phyloP scores from a whole-genome alignment of 2,329 filamentous ascomycete genomes.

The Cryphonectria naterciae region DNA sequence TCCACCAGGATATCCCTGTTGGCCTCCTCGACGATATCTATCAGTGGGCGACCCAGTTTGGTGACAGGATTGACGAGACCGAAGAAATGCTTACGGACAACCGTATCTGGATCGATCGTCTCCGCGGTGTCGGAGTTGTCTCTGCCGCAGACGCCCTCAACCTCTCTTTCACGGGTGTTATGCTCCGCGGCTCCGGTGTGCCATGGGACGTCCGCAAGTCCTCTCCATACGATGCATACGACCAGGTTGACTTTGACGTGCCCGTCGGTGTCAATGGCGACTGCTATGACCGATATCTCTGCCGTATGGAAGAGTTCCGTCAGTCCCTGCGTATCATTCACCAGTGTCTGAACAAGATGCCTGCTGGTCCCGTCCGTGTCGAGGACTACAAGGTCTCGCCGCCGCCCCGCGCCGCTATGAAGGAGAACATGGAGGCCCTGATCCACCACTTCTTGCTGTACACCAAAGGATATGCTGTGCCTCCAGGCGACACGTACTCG shows the following conservation, averaged over 20 bases:
- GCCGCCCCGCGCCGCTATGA: conserved; percentile 96
- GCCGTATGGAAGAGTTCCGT: conserved; percentile 99
- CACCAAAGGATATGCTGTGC: conserved; percentile 97
- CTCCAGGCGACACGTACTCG: conserved; percentile 96
- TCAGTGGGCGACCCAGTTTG: conserved; percentile 99
- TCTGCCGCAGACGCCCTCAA: conserved; percentile 93
- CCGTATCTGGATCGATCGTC: conserved; percentile 96
- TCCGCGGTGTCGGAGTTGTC: conserved; percentile 89
- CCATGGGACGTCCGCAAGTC: conserved; percentile 97
- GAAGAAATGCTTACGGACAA: conserved; percentile 99
- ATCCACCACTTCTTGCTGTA: conserved; percentile 99
- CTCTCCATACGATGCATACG: conserved; percentile 96
- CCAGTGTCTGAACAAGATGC: conserved; percentile 99
- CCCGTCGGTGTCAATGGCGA: conserved; percentile 96
- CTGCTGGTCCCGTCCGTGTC: conserved; percentile 87
- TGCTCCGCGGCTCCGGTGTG: conserved; percentile 95
- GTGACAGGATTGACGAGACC: conserved; percentile 97
- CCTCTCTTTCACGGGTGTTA: conserved; percentile 94
- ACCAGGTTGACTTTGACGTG: conserved; percentile 96
- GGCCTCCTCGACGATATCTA: conserved; percentile 98
- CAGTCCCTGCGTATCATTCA: conserved; percentile 98
- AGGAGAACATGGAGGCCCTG: conserved; percentile 99
- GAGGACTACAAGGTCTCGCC: conserved; percentile 99
- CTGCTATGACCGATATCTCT: conserved; percentile 98
- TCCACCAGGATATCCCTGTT: conserved; percentile 91